Percentiles rank a stretch among this genome's conserved stretches.
Conservation (phyloP, 2,329 filamentous ascomycete species). For the Neonectria hederae region DNA sequence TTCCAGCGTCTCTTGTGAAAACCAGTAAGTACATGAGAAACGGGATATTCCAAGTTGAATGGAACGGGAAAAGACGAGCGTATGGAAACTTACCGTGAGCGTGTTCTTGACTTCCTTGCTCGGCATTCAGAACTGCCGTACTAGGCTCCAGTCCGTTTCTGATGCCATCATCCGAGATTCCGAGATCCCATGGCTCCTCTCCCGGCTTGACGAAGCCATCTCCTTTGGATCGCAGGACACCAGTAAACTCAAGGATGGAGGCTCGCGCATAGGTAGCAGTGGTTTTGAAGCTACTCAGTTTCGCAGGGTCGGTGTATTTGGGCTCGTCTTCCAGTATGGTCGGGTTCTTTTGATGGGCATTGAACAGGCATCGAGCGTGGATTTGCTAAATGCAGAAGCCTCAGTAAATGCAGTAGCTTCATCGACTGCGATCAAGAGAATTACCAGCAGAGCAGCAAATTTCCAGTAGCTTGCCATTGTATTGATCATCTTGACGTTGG, state of each 20-base stretch:
- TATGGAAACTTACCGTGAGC: too few relatives aligned
- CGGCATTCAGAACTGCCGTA: not conserved
- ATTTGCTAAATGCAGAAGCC: slow-evolving; percentile 2
- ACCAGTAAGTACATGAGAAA: too few relatives aligned
- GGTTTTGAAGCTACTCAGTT: slow-evolving; percentile 8
- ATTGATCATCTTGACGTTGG: slow-evolving; percentile 31
- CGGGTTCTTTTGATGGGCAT: not conserved
- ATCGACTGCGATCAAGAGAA: too few relatives aligned
- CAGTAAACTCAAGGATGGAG: slow-evolving; percentile 24
- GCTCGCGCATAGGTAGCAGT: slow-evolving; percentile 2
- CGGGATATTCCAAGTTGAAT: too few relatives aligned
- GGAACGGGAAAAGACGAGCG: too few relatives aligned
- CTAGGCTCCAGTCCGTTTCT: not conserved
- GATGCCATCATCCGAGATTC: not conserved
- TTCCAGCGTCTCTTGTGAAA: too few relatives aligned
- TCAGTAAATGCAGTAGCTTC: not conserved
- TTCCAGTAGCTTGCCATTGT: slow-evolving; percentile 17
- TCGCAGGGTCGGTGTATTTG: not conserved
- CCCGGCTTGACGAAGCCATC: slow-evolving; percentile 12
- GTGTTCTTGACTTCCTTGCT: too few relatives aligned
- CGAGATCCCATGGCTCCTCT: slow-evolving; percentile 21
- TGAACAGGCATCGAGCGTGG: slow-evolving; percentile 1
- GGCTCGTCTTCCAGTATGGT: slow-evolving; percentile 1
- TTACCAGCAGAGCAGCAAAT: slow-evolving; percentile 16
- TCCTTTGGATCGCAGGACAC: slow-evolving; percentile 1